Evolutionary conservation across 345 rosid species (phyloP).

Genomic region (Bruguiera gymnorhiza): DNA sequence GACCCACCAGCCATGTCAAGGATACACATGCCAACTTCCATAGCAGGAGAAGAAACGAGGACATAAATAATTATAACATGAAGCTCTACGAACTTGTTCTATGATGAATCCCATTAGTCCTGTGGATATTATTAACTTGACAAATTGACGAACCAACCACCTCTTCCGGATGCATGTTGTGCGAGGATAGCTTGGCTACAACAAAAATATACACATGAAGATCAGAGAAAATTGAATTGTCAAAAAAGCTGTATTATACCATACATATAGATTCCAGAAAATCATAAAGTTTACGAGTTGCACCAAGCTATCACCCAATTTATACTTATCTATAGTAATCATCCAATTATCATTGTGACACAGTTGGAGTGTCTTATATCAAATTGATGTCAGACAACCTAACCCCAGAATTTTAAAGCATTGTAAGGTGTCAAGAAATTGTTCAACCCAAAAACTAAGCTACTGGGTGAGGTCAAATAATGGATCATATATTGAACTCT

Average conservation of each 20-base stretch:
- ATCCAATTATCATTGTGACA: too few relatives aligned
- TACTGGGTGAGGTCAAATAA: too few relatives aligned
- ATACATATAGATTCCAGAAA: too few relatives aligned
- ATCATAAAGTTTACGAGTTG: too few relatives aligned
- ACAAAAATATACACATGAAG: conserved; percentile 10
- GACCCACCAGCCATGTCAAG: conserved; percentile 25
- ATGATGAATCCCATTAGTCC: conserved; percentile 95
- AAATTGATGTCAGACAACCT: too few relatives aligned
- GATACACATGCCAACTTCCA: neutral
- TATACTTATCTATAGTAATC: too few relatives aligned
- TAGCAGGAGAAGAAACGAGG: neutral
- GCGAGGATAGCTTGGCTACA: conserved; percentile 83
- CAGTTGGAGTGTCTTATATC: too few relatives aligned
- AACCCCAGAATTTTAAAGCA: too few relatives aligned
- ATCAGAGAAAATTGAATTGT: neutral
- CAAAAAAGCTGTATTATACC: neutral
- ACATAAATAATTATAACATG: conserved; percentile 7
- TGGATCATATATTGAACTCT: too few relatives aligned
- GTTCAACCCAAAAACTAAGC: too few relatives aligned
- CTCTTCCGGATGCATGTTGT: conserved; percentile 69
- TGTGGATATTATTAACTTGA: conserved; percentile 75
- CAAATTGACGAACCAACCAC: conserved; percentile 85
- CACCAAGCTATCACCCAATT: too few relatives aligned
- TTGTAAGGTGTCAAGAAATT: too few relatives aligned
- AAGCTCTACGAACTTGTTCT: conserved; percentile 61